Conservation (phyloP, 768 basidiomycete genomes). For the Macrocybe gigantea region DNA sequence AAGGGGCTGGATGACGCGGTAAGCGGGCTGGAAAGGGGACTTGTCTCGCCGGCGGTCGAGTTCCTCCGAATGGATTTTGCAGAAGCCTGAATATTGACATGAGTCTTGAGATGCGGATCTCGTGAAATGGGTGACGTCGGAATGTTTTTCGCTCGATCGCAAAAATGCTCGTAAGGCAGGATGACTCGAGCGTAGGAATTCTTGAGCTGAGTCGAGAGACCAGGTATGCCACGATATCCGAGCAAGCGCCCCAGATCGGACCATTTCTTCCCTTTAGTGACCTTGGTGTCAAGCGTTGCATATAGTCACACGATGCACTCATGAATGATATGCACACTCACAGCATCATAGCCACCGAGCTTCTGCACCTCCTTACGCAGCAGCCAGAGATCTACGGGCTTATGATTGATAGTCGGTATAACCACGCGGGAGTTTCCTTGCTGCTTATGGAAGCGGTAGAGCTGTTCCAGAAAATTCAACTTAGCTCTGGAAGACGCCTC, state of each 20-base stretch:
- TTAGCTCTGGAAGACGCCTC: slow-evolving; percentile 96
- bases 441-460: slow-evolving; percentile 95
- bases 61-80: slow-evolving; percentile 33
- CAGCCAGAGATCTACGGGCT: slow-evolving; percentile 89
- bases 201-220: slow-evolving; percentile 83
- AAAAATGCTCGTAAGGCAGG: slow-evolving; percentile 93
- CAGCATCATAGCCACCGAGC: slow-evolving; percentile 82
- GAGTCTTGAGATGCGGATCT: slow-evolving; percentile 45
- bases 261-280: slow-evolving; percentile 84
- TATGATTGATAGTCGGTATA: slow-evolving; percentile 93
- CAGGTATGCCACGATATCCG: slow-evolving; percentile 78
- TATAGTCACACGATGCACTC: slow-evolving; percentile 6
- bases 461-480: slow-evolving; percentile 94
- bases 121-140: slow-evolving; percentile 45
- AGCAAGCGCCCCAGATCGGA: slow-evolving; percentile 75
- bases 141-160: slow-evolving; percentile 65
- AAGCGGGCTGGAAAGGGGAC: slow-evolving; percentile 68
- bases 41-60: slow-evolving; percentile 37
- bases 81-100: slow-evolving; percentile 38
- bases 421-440: slow-evolving; percentile 86
- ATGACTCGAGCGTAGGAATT: slow-evolving; percentile 88
- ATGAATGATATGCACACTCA: slow-evolving; percentile 31
- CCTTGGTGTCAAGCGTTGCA: slow-evolving; percentile 35
- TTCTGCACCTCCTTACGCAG: slow-evolving; percentile 89
- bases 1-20: slow-evolving; percentile 74